These are phyloP conservation scores for Ophiostoma ips DNA, from an alignment of 2,329 filamentous ascomycete species.

Conservation along the genomic window DNA sequence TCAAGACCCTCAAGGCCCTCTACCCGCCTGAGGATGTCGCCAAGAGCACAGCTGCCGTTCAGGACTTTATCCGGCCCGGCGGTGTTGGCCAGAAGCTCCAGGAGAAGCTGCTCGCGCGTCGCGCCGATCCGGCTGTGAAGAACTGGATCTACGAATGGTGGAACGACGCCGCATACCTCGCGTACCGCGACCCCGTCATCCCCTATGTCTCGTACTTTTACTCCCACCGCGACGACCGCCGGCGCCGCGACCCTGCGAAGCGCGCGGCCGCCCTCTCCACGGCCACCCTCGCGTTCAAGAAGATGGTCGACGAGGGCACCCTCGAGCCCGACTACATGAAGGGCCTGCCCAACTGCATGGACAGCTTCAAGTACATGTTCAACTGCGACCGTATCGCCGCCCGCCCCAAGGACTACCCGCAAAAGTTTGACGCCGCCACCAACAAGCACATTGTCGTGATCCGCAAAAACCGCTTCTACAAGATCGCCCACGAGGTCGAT, in stretches of 20 bases:
- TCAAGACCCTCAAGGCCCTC: constrained; percentile 66
- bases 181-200: constrained; percentile 87
- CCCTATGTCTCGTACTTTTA: constrained; percentile 99
- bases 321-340: constrained; percentile 99
- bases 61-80: constrained; percentile 79
- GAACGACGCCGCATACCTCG: constrained; percentile 88
- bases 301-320: constrained; percentile 65
- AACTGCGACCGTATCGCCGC: constrained; percentile 79
- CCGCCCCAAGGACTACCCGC: constrained; percentile 65
- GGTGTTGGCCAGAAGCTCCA: constrained; percentile 73
- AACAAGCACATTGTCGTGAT: constrained; percentile 83
- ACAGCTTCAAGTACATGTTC: constrained; percentile 98
- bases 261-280: constrained; percentile 83
- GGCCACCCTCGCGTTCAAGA: constrained; percentile 84
- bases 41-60: constrained; percentile 65
- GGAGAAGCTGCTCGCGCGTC: constrained; percentile 67
- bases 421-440: constrained; percentile 56
- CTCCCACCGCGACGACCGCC: constrained; percentile 87
- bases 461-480: constrained; percentile 97
- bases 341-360: constrained; percentile 94
- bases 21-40: constrained; percentile 55
- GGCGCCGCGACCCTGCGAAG: constrained; percentile 76
- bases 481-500: constrained; percentile 66
- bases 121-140: constrained; percentile 65
- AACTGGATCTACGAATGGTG: constrained; percentile 99